Percentiles rank a stretch among this genome's conserved stretches.
Evolutionary conservation across 805 yeast species (phyloP).

Genomic region (Kodamaea neixiangensis): DNA sequence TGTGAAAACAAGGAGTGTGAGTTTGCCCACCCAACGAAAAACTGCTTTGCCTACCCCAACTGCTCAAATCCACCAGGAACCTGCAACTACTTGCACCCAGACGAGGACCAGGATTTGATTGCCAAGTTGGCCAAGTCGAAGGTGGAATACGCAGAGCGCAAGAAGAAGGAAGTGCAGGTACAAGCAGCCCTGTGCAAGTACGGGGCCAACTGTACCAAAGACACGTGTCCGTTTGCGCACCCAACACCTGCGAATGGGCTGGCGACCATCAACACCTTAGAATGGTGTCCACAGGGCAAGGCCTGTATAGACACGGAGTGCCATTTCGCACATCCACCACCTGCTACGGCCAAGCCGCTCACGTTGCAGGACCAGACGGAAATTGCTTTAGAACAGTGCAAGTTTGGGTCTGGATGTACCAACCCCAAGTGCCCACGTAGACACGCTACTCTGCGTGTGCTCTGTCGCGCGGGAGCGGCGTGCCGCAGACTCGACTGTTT

Average conservation of each 20-base stretch:
- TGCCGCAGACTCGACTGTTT: slow-evolving; percentile 82
- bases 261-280: slow-evolving; percentile 64
- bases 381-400: slow-evolving; percentile 76
- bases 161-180: slow-evolving; percentile 30
- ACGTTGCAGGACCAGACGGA: slow-evolving; percentile 29
- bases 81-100: slow-evolving; percentile 80
- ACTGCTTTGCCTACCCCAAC: slow-evolving; percentile 72
- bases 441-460: slow-evolving; percentile 72
- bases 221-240: slow-evolving; percentile 84
- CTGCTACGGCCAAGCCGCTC: slow-evolving; percentile 43
- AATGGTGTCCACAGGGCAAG: slow-evolving; percentile 78
- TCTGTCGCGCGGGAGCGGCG: slow-evolving; percentile 80
- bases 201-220: slow-evolving; percentile 74
- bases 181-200: slow-evolving; percentile 65
- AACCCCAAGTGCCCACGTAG: slow-evolving; percentile 78
- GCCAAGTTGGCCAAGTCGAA: slow-evolving; percentile 66
- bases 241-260: slow-evolving; percentile 84
- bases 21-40: slow-evolving; percentile 77
- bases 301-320: slow-evolving; percentile 64
- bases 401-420: slow-evolving; percentile 74
- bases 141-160: slow-evolving; percentile 48
- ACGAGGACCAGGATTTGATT: slow-evolving; percentile 75
- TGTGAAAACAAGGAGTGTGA: slow-evolving; percentile 70
- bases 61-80: slow-evolving; percentile 82
- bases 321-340: slow-evolving; percentile 80